Evolutionary conservation across 345 rosid genomes (phyloP).

Genomic region (Hibiscus syriacus): DNA sequence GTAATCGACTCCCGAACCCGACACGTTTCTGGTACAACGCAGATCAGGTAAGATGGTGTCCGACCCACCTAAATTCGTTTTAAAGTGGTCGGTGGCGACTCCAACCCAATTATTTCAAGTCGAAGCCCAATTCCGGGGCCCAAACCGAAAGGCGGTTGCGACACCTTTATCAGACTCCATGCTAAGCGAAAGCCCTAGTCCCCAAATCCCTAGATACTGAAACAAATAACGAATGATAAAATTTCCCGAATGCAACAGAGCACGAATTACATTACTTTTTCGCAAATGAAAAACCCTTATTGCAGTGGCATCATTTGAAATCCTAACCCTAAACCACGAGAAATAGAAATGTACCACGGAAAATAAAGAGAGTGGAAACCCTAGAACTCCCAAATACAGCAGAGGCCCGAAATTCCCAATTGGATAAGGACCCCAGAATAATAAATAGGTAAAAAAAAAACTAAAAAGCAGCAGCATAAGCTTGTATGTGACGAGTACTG

Average conservation of each 20-base stretch:
- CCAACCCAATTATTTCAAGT: too few relatives aligned
- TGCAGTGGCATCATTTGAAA: neutral
- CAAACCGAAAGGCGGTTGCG: too few relatives aligned
- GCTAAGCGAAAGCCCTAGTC: constrained; percentile 18
- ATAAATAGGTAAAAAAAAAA: too few relatives aligned
- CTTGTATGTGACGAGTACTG: neutral
- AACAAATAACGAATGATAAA: constrained; percentile 1
- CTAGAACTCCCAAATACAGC: neutral
- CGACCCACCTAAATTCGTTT: too few relatives aligned
- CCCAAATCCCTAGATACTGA: constrained; percentile 16
- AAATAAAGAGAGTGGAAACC: neutral
- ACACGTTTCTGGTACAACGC: too few relatives aligned
- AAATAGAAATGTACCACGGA: neutral
- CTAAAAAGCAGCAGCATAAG: neutral
- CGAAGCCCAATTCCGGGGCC: too few relatives aligned
- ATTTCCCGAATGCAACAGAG: constrained; percentile 4
- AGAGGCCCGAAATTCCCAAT: neutral
- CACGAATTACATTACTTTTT: neutral
- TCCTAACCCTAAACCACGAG: neutral
- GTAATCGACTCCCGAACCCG: too few relatives aligned
- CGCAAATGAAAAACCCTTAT: neutral
- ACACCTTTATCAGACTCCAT: constrained; percentile 53
- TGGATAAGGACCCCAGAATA: neutral
- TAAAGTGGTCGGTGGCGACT: too few relatives aligned
- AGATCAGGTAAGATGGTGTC: too few relatives aligned